A percentile compares a stretch with the other conserved stretches of the same genome.
Evolutionary conservation across 2,329 filamentous ascomycete genomes (phyloP).

Genomic region (Monilinia laxa): DNA sequence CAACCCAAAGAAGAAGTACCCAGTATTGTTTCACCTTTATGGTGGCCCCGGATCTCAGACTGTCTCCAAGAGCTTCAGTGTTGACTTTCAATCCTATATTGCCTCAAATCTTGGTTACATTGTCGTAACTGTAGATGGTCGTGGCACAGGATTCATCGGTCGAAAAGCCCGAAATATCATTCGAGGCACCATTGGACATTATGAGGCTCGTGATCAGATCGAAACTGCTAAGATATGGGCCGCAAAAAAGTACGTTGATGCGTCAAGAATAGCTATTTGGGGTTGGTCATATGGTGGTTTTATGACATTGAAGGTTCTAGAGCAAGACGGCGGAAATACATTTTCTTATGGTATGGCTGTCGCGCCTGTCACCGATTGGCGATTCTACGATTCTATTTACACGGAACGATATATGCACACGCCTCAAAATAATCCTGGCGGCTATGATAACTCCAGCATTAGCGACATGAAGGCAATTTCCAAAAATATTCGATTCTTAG

Average conservation of each 20-base stretch:
- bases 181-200: conserved; percentile 78
- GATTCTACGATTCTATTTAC: conserved; percentile 91
- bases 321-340: conserved; percentile 82
- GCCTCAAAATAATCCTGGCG: conserved; percentile 74
- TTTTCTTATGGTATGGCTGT: conserved; percentile 98
- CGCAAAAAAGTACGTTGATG: conserved; percentile 78
- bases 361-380: conserved; percentile 97
- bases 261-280: conserved; percentile 85
- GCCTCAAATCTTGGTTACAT: conserved; percentile 86
- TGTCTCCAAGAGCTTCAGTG: conserved; percentile 74
- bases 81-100: conserved; percentile 90
- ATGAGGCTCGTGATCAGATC: conserved; percentile 89
- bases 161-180: conserved; percentile 79
- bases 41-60: conserved; percentile 91
- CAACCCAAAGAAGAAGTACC: conserved; percentile 78
- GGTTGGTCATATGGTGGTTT: conserved; percentile 98
- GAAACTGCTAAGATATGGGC: conserved; percentile 84
- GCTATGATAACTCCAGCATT: conserved; percentile 76
- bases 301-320: conserved; percentile 90
- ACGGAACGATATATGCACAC: conserved; percentile 98
- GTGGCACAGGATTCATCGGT: conserved; percentile 88
- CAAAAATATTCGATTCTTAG: conserved; percentile 78
- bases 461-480: conserved; percentile 70
- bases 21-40: conserved; percentile 93
- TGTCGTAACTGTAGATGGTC: conserved; percentile 90